Evolutionary conservation across 2,329 filamentous ascomycete genomes (phyloP).

Genomic region (Exophiala phaeomuriformis): DNA sequence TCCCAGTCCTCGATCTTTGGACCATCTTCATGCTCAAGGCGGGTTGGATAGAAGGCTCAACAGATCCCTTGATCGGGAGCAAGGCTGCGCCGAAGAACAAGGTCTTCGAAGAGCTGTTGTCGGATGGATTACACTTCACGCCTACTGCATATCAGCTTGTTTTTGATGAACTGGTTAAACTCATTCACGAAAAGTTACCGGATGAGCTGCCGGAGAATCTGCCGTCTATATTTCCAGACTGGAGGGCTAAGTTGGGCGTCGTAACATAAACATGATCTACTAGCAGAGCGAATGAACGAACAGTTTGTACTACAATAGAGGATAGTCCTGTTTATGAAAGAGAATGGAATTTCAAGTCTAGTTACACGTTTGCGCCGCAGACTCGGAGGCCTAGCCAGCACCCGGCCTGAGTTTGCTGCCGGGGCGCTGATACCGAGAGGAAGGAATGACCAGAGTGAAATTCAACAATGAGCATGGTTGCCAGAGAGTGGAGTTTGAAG

Average conservation of each 20-base stretch:
- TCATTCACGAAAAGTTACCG: conserved; percentile 47
- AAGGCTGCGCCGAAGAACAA: conserved; percentile 52
- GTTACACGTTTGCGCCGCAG: conserved; percentile 6
- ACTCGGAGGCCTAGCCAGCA: conserved; percentile 1
- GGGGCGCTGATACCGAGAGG: neutral
- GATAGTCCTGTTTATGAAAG: conserved; percentile 1
- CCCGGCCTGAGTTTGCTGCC: conserved; percentile 2
- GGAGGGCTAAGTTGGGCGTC: conserved; percentile 31
- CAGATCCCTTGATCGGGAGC: conserved; percentile 48
- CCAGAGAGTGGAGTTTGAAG: conserved; percentile 14
- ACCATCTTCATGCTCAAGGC: conserved; percentile 63
- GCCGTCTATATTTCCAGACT: conserved; percentile 48
- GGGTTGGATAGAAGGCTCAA: conserved; percentile 43
- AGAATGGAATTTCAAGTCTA: conserved; percentile 17
- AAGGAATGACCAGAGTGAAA: conserved; percentile 15
- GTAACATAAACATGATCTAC: neutral
- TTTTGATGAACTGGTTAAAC: conserved; percentile 46
- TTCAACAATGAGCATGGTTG: conserved; percentile 1
- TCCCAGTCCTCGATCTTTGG: conserved; percentile 74
- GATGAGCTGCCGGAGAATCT: conserved; percentile 49
- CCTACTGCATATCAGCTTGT: conserved; percentile 51
- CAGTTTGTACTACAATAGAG: neutral
- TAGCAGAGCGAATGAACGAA: neutral
- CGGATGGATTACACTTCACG: conserved; percentile 51
- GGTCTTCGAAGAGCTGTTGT: conserved; percentile 21